Evolutionary conservation across 2,329 filamentous ascomycete species (phyloP).

Genomic region (Phialophora verrucosa): DNA sequence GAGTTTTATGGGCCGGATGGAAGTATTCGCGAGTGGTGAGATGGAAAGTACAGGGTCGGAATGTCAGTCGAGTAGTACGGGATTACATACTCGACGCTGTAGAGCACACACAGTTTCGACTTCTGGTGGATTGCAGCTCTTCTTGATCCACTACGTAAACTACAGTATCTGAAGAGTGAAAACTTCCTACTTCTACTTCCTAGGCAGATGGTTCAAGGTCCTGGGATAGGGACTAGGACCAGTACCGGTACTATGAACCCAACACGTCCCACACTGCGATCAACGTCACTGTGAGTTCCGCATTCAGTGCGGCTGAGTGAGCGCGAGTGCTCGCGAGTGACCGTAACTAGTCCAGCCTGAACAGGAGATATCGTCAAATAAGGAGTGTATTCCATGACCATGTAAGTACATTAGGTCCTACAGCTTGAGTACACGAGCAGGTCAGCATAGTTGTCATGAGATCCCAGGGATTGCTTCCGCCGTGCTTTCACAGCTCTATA

Average conservation of each 20-base stretch:
- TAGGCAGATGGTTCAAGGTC: too few relatives aligned
- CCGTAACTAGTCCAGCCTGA: not conserved
- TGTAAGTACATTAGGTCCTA: not conserved
- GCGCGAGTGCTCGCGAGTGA: not conserved
- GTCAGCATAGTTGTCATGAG: too few relatives aligned
- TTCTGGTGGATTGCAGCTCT: too few relatives aligned
- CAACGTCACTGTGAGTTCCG: not conserved
- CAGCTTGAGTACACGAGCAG: too few relatives aligned
- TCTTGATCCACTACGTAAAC: too few relatives aligned
- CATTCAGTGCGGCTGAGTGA: not conserved
- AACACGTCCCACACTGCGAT: not conserved
- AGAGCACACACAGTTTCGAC: too few relatives aligned
- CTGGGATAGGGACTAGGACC: too few relatives aligned
- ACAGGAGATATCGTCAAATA: not conserved
- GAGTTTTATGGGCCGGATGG: slow-evolving; percentile 72
- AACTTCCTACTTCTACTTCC: too few relatives aligned
- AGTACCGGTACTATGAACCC: not conserved
- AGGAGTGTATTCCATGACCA: not conserved
- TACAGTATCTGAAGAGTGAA: too few relatives aligned
- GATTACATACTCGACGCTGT: too few relatives aligned
- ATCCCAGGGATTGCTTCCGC: too few relatives aligned
- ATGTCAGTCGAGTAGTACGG: not conserved
- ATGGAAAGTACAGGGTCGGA: not conserved
- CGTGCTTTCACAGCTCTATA: too few relatives aligned
- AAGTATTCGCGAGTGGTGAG: slow-evolving; percentile 70